Percentiles rank a stretch among this genome's conserved stretches.
phyloP scores from a whole-genome alignment of 805 yeast species.

The Yamadazyma akitaensis region DNA sequence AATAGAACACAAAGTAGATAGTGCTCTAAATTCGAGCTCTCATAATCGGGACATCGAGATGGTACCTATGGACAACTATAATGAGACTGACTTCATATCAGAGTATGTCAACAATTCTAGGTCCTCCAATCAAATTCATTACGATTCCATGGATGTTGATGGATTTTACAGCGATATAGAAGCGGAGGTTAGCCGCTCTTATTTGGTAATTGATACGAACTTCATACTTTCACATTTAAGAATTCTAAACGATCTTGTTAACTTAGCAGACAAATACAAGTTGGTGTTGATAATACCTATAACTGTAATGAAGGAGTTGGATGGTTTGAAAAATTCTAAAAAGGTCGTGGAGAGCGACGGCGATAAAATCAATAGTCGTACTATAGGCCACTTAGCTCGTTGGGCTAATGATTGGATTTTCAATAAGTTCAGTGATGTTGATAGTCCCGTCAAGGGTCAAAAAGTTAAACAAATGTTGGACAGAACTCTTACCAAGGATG shows the following conservation, averaged over 20 bases:
- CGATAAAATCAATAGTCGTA: constrained; percentile 18
- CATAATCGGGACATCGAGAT: constrained; percentile 43
- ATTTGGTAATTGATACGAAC: constrained; percentile 77
- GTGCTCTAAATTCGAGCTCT: constrained; percentile 15
- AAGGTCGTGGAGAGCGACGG: constrained; percentile 10
- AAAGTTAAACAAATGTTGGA: constrained; percentile 52
- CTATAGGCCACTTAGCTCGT: constrained; percentile 60
- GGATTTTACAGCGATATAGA: constrained; percentile 16
- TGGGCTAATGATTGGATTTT: constrained; percentile 80
- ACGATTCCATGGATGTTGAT: constrained; percentile 19
- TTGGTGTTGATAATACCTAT: constrained; percentile 64
- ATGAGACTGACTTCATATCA: constrained; percentile 43
- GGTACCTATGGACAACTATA: constrained; percentile 46
- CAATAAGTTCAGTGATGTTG: constrained; percentile 48
- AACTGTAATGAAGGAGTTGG: constrained; percentile 73
- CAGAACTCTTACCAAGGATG: constrained; percentile 54
- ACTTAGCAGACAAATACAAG: constrained; percentile 37
- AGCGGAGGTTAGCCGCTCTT: constrained; percentile 26
- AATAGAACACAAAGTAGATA: constrained; percentile 24
- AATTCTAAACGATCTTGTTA: constrained; percentile 51
- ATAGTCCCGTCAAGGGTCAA: constrained; percentile 62
- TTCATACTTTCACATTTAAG: constrained; percentile 68
- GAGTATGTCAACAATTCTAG: constrained; percentile 24
- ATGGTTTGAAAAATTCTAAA: constrained; percentile 62
- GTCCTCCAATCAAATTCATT: constrained; percentile 6